phyloP scores from a whole-genome alignment of 1,139 yeast genomes.

The Taphrina betulina region DNA sequence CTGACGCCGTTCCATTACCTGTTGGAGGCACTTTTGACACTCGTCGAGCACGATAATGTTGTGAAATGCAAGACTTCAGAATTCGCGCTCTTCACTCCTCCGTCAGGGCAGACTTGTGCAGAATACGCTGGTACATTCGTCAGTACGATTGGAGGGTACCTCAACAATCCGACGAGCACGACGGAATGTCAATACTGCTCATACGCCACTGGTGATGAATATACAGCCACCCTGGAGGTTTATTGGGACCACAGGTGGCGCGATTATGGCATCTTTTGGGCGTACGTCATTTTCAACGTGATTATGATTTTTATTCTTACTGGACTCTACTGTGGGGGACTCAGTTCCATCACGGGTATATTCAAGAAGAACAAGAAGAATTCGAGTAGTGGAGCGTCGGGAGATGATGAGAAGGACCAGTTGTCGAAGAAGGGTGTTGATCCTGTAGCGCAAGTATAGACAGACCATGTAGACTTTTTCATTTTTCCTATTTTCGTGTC shows the following conservation, averaged over 20 bases:
- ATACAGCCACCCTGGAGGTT: slow-evolving; percentile 50
- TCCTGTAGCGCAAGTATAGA: slow-evolving; percentile 10
- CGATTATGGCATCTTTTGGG: slow-evolving; percentile 58
- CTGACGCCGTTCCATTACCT: slow-evolving; percentile 69
- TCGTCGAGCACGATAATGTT: slow-evolving; percentile 56
- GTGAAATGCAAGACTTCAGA: slow-evolving; percentile 58
- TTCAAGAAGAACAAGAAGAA: slow-evolving; percentile 2
- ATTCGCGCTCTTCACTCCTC: slow-evolving; percentile 56
- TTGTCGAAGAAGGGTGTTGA: slow-evolving; percentile 13
- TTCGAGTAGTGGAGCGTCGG: background rate
- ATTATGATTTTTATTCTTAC: slow-evolving; percentile 18
- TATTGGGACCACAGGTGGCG: slow-evolving; percentile 57
- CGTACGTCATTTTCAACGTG: slow-evolving; percentile 51
- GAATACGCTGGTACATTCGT: slow-evolving; percentile 50
- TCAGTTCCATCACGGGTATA: background rate
- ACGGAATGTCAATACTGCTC: slow-evolving; percentile 62
- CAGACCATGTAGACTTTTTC: no score
- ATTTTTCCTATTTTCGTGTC: no score
- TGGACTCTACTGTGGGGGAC: slow-evolving; percentile 21
- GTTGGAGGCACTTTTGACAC: slow-evolving; percentile 57
- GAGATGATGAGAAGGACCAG: background rate
- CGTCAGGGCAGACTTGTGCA: slow-evolving; percentile 60
- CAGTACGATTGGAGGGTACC: slow-evolving; percentile 53
- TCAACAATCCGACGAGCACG: slow-evolving; percentile 55
- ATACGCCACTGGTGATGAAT: slow-evolving; percentile 56